phyloP scores from a whole-genome alignment of 768 basidiomycete genomes.

The Dentipellis sp. region DNA sequence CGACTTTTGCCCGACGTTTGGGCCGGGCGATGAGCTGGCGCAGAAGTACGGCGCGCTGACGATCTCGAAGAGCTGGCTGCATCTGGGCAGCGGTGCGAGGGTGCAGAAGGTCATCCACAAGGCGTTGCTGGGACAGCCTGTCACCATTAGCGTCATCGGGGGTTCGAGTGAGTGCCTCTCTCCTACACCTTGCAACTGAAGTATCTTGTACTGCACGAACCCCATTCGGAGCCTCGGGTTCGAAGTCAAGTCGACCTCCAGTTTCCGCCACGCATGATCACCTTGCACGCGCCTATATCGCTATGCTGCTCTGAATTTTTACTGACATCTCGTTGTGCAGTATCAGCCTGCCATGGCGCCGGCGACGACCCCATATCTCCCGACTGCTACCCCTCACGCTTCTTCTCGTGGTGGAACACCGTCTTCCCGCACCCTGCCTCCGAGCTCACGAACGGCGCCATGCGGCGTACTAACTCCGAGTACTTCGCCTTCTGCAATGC shows the following conservation, averaged over 20 bases:
- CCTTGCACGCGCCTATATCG: neutral
- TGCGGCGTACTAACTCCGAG: conserved; percentile 82
- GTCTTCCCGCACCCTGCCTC: conserved; percentile 98
- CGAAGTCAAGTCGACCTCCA: neutral
- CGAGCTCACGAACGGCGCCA: conserved; percentile 95
- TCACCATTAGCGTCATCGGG: conserved; percentile 85
- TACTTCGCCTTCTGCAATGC: conserved; percentile 94
- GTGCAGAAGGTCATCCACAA: conserved; percentile 77
- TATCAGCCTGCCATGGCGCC: conserved; percentile 89
- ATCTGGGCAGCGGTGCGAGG: conserved; percentile 73
- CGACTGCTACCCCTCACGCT: conserved; percentile 84
- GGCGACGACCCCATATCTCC: conserved; percentile 84
- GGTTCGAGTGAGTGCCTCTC: conserved; percentile 59
- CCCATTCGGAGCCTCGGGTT: neutral
- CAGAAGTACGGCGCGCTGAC: conserved; percentile 67
- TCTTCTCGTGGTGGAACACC: conserved; percentile 96
- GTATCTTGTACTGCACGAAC: neutral
- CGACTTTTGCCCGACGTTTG: conserved; percentile 83
- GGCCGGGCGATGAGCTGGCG: conserved; percentile 73
- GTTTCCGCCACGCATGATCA: neutral
- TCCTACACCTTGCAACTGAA: neutral
- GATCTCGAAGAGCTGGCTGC: conserved; percentile 65
- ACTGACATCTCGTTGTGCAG: conserved; percentile 29
- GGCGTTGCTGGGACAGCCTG: conserved; percentile 75
- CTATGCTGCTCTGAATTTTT: neutral